Conservation (phyloP, 257 asterid genomes). For the Cinchona pubescens region DNA sequence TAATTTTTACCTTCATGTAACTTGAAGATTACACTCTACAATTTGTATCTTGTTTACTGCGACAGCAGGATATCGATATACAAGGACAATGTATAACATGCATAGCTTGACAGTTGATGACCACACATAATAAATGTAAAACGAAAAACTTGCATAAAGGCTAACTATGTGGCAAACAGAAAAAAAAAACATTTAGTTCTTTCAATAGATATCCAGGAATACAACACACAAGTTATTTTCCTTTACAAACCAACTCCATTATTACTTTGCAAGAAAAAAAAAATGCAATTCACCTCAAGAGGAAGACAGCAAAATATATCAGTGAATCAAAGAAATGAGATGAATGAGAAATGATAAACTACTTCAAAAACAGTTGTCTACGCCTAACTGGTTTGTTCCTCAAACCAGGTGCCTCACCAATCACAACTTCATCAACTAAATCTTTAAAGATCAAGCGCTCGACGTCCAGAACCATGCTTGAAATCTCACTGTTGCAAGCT, state of each 20-base stretch:
- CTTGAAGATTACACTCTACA: too few relatives aligned
- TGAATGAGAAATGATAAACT: conserved; percentile 8
- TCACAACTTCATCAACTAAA: conserved; percentile 72
- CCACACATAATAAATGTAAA: not conserved
- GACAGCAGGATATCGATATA: too few relatives aligned
- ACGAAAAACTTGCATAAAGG: not conserved
- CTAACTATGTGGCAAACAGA: not conserved
- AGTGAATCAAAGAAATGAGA: not conserved
- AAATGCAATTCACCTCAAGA: not conserved
- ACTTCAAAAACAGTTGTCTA: conserved; percentile 50
- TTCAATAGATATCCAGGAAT: not conserved
- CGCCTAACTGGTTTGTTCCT: conserved; percentile 44
- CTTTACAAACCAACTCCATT: conserved; percentile 14
- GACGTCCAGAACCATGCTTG: conserved; percentile 69
- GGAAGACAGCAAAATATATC: not conserved
- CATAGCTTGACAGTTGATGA: not conserved
- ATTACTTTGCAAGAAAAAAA: not conserved
- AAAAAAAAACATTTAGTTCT: not conserved
- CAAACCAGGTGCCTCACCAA: conserved; percentile 56
- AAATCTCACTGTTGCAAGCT: conserved; percentile 41
- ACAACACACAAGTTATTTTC: conserved; percentile 8
- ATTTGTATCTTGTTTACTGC: not conserved
- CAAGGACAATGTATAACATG: not conserved
- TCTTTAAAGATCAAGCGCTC: conserved; percentile 86
- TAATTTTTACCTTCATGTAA: too few relatives aligned